Evolutionary conservation across 768 basidiomycete genomes (phyloP).

Genomic region (Boletus tylopilopsis): DNA sequence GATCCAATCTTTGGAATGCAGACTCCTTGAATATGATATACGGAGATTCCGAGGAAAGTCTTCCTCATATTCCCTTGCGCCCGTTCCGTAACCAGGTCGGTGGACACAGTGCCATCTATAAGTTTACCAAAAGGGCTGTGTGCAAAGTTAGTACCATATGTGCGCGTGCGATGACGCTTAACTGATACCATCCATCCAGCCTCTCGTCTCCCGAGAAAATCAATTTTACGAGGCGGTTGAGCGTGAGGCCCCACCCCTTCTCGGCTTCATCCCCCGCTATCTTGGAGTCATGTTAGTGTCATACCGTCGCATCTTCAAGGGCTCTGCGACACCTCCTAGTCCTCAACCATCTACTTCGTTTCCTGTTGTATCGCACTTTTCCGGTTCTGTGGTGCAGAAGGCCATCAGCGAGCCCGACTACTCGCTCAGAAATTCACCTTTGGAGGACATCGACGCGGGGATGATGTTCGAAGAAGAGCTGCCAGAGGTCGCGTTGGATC

Average conservation of each 20-base stretch:
- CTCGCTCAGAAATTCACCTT: constrained; percentile 1
- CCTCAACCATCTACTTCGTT: constrained; percentile 11
- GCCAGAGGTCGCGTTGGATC: constrained; percentile 91
- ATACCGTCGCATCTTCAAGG: constrained; percentile 74
- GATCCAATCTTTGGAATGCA: constrained; percentile 23
- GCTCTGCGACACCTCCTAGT: constrained; percentile 23
- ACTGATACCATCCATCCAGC: constrained; percentile 45
- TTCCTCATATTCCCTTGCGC: constrained; percentile 87
- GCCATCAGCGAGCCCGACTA: constrained; percentile 25
- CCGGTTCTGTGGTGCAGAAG: constrained; percentile 28
- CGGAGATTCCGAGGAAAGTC: constrained; percentile 50
- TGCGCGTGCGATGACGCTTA: not conserved
- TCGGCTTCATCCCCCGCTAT: constrained; percentile 96
- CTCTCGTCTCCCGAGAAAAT: constrained; percentile 94
- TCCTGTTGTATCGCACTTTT: constrained; percentile 19
- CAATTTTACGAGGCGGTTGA: constrained; percentile 98
- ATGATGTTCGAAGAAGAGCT: constrained; percentile 67
- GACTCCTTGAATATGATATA: constrained; percentile 39
- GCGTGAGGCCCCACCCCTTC: constrained; percentile 84
- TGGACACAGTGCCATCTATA: constrained; percentile 95
- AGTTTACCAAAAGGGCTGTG: constrained; percentile 95
- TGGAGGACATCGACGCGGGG: constrained; percentile 34
- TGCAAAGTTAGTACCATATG: constrained; percentile 83
- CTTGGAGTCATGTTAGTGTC: constrained; percentile 98
- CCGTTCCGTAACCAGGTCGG: constrained; percentile 99